Base-by-base conservation (phyloP, 1,139 yeast species). In the Blastobotrys aristatus region DNA sequence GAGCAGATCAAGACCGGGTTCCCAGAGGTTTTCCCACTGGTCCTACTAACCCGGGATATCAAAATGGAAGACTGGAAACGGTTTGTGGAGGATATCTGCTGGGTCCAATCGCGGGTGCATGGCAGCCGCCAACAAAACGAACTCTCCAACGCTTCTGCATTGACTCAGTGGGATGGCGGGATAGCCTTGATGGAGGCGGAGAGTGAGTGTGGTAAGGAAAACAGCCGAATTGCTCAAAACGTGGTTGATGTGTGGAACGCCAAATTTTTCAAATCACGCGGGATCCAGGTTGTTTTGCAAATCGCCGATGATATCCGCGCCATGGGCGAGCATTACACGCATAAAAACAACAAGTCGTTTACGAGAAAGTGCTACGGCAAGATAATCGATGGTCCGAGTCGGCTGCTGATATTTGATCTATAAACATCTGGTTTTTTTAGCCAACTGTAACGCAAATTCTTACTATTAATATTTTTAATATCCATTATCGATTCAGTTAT, bases 231-330 rank as follows among this genome's bases (percentile, higher is more conserved):
- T 10, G 36, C 44, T 6, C 43, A 47, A 33, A 11, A 18, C 3
- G 27, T 34, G n/a, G 43, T 43, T 13, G 37, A 43, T 11, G 43
- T 35, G 8, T 47, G 50, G 50, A 47, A 47, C 34, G 42, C 27
- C 11, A 22, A 35, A 21, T 47, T 47, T 22, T 47, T 47, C 40
- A 47, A 47, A 31, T 42, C 33, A 13, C 41, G 50, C 3, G 32
- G 30, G 2, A 41, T 47, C 2, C 44, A 47, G 13, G 27, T 47
- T 7, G 43, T 22, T 10, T 22, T 47, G 8, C 50, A 47, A 22
- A 34, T 41, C 2, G 43, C 50, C 10, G 42, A 39, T n/a, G 50
- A 47, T 17, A 13, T 47, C 4, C 33, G 43, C 17, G 40, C 14
- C 10, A 30, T 21, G 20, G 43, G 16, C 7, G 43, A 18, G 20